Conservation (phyloP, 441 rosid species). For the Erodium moschatum region DNA sequence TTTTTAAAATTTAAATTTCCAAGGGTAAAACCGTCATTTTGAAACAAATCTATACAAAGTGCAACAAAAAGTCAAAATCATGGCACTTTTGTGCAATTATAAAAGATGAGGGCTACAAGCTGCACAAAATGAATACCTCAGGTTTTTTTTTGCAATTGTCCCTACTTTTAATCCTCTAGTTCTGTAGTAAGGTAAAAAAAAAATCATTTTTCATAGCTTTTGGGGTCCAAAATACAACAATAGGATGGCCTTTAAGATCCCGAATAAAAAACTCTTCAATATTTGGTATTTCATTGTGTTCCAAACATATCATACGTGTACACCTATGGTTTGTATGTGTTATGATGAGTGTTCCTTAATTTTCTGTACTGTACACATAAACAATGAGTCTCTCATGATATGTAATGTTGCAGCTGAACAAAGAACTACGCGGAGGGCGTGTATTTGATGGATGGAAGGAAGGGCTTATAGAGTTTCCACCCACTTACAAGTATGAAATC, state of each 20-base stretch:
- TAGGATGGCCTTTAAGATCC: neutral
- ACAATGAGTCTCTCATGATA: slow-evolving; percentile 14
- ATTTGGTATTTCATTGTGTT: neutral
- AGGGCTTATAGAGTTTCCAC: slow-evolving; percentile 75
- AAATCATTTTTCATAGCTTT: neutral
- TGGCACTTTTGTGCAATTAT: too few species aligned
- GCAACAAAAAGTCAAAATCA: too few species aligned
- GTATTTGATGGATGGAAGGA: slow-evolving; percentile 96
- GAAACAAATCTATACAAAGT: too few species aligned
- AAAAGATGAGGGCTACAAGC: too few species aligned
- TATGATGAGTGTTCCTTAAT: neutral
- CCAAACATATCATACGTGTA: neutral
- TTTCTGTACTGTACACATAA: neutral
- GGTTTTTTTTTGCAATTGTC: too few species aligned
- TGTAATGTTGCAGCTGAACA: slow-evolving; percentile 47
- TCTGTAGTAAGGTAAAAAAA: too few species aligned
- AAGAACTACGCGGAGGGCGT: slow-evolving; percentile 62
- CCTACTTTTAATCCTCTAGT: slow-evolving; percentile 12
- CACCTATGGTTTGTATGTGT: too few species aligned
- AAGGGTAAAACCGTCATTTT: too few species aligned
- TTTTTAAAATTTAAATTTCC: too few species aligned
- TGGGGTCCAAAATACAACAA: neutral
- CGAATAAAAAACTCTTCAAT: neutral
- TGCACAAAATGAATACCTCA: too few species aligned
- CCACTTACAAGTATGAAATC: slow-evolving; percentile 86